Evolutionary conservation across 352 stramenopile genomes (phyloP), one percentile per base, ranked within the genome.

Genomic region (Peronospora destructor): DNA sequence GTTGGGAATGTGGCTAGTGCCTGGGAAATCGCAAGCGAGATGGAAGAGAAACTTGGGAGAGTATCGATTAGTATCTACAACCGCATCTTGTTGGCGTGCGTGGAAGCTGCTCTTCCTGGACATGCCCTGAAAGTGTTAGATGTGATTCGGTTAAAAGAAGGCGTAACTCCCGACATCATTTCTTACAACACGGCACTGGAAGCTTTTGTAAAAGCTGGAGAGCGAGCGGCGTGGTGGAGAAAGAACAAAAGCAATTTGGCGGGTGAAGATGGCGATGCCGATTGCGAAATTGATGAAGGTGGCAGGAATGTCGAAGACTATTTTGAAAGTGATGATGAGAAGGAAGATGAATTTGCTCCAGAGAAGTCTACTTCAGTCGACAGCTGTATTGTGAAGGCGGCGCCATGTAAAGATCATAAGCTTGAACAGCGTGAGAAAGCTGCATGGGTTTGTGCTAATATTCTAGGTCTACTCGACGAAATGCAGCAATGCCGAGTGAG

Each of bases 111-210:
- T n/a, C 49, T 58, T 6, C 63, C 71, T 29, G 44, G 65, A 21
- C 59, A 49, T 25, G 76, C 74, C 2, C 32, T 87, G 9, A 55
- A 77, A 25, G 45, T 83, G 2, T 32, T 87, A 13, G 21, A 42
- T 11, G 62, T 73, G 41, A 75, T 87, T 32, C 41, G 60, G 6
- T 17, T 53, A 9, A 53, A 70, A 30, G 36, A 49, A 17, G 55
- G 53, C 6, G 26, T 76, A 14, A 19, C 36, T 13, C 68, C 64
- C 4, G 61, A 85, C 39, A n/a, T 69, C 0, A 49, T 70, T 49
- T 78, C 71, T 12, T 91, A 76, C 50, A 83, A 88, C 36, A 76
- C 62, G 13, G 56, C 76, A 4, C 30, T 91, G 2, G 72, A 71
- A 53, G 65, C 74, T 34, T 74, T 87, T 33, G 56, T 73, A 16